A percentile compares a stretch with the other conserved stretches of the same genome.
Evolutionary conservation across 2,329 filamentous ascomycete species (phyloP).

Genomic region (Immersiporthe knoxdaviesiana): DNA sequence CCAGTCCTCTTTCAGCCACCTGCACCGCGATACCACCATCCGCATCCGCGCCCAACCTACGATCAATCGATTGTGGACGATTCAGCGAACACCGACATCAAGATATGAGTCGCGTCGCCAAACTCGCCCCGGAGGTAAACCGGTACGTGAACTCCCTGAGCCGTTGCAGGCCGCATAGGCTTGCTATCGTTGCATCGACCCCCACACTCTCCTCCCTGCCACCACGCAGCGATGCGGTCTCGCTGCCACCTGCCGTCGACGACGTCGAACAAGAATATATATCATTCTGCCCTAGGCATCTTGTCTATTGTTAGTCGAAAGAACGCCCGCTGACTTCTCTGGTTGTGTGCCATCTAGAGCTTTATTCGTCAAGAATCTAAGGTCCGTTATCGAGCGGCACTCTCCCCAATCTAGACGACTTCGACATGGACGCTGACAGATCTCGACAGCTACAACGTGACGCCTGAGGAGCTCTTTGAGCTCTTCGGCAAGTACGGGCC

Average conservation of each 20-base stretch:
- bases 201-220: constrained; percentile 10
- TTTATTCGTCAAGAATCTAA: constrained; percentile 99
- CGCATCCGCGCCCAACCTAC: constrained; percentile 17
- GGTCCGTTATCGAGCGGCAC: constrained; percentile 67
- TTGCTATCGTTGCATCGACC: constrained; percentile 15
- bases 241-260: background rate
- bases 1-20: constrained; percentile 13
- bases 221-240: constrained; percentile 3
- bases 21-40: constrained; percentile 13
- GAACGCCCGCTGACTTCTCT: constrained; percentile 35
- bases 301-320: background rate
- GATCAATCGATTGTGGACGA: constrained; percentile 26
- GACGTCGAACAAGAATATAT: background rate
- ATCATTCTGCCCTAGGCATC: background rate
- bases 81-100: constrained; percentile 45
- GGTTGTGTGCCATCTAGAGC: constrained; percentile 63
- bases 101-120: constrained; percentile 95
- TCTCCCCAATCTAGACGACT: constrained; percentile 48
- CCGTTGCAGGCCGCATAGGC: constrained; percentile 4
- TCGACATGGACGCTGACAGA: constrained; percentile 33
- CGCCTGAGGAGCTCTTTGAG: constrained; percentile 95
- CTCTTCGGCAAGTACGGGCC: constrained; percentile 98
- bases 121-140: constrained; percentile 99
- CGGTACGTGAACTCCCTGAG: constrained; percentile 63
- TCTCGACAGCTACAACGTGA: constrained; percentile 87